phyloP scores from a whole-genome alignment of 805 yeast genomes.

The Nematodospora valgi region DNA sequence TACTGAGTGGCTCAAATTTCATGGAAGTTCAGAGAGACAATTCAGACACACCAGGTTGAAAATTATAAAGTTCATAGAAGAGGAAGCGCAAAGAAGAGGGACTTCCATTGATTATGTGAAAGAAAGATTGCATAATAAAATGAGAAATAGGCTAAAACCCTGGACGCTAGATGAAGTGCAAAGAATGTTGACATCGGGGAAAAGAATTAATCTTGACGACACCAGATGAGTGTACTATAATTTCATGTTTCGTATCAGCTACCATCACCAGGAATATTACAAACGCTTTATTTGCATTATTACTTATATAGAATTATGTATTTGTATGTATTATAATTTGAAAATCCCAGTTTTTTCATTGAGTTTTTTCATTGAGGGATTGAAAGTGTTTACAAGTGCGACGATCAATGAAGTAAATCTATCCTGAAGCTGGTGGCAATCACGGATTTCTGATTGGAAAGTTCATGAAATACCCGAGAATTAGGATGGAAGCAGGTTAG shows the following conservation, averaged over 20 bases:
- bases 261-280: neutral
- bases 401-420: too few species aligned
- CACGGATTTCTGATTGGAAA: too few species aligned
- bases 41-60: constrained; percentile 26
- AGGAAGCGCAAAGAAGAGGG: constrained; percentile 21
- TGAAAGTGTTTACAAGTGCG: too few species aligned
- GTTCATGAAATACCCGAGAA: too few species aligned
- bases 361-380: too few species aligned
- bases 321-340: neutral
- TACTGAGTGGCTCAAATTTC: constrained; percentile 30
- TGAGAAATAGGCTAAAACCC: constrained; percentile 25
- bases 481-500: too few species aligned
- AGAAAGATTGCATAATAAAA: constrained; percentile 24
- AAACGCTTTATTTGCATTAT: too few species aligned
- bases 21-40: constrained; percentile 27
- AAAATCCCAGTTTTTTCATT: too few species aligned
- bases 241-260: too few species aligned
- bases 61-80: constrained; percentile 27
- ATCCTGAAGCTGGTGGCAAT: too few species aligned
- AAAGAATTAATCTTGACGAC: constrained; percentile 21
- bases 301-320: neutral
- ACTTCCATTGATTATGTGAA: constrained; percentile 19
- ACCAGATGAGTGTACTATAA: neutral
- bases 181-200: constrained; percentile 27
- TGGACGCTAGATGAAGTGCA: constrained; percentile 34